phyloP scores from a whole-genome alignment of 2,329 filamentous ascomycete genomes.

The Thermoascus crustaceus region DNA sequence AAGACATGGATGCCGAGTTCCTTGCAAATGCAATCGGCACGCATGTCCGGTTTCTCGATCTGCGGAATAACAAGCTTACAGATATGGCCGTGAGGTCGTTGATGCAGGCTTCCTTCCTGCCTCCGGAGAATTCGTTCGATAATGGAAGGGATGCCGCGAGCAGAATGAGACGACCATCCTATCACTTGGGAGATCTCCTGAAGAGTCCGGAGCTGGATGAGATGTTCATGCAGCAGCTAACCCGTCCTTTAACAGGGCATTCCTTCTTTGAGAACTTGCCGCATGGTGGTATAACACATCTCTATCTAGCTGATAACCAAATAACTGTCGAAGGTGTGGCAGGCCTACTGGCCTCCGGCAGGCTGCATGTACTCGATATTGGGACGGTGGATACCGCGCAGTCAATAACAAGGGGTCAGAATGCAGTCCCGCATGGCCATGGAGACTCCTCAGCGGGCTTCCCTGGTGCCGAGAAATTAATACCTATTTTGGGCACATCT shows the following conservation, averaged over 20 bases:
- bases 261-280: slow-evolving; percentile 49
- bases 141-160: slow-evolving; percentile 1
- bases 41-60: slow-evolving; percentile 48
- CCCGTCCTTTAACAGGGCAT: slow-evolving; percentile 42
- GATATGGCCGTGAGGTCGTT: slow-evolving; percentile 47
- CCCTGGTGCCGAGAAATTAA: slow-evolving; percentile 48
- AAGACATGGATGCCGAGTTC: slow-evolving; percentile 45
- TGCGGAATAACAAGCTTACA: slow-evolving; percentile 50
- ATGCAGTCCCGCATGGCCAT: slow-evolving; percentile 6
- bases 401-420: slow-evolving; percentile 14
- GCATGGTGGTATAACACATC: slow-evolving; percentile 50
- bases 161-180: too few relatives aligned
- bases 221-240: slow-evolving; percentile 43
- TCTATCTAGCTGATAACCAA: slow-evolving; percentile 50
- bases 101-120: slow-evolving; percentile 43
- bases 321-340: slow-evolving; percentile 50
- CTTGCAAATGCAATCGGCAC: slow-evolving; percentile 45
- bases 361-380: slow-evolving; percentile 49
- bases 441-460: slow-evolving; percentile 18
- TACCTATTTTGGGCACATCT: slow-evolving; percentile 41
- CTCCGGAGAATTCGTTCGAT: slow-evolving; percentile 8
- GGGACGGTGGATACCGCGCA: slow-evolving; percentile 39
- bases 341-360: slow-evolving; percentile 43
- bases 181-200: slow-evolving; percentile 16
- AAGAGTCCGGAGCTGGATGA: slow-evolving; percentile 33